Conservation (phyloP, 495 filamentous ascomycete genomes). For the Tuber brumale region DNA sequence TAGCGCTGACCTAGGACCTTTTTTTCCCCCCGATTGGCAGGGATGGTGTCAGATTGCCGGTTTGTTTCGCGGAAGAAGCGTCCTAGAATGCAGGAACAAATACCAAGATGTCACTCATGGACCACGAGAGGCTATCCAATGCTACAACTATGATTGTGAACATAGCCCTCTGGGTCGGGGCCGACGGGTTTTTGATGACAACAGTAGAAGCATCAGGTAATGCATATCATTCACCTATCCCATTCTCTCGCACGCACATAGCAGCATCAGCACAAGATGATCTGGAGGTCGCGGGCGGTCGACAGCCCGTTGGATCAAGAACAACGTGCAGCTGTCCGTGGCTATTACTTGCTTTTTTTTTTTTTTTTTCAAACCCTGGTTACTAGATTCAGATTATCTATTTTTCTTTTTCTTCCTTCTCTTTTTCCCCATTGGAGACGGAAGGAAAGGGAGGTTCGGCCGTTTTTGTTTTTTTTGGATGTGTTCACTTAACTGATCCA, state of each 20-base stretch:
- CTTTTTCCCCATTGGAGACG: neutral
- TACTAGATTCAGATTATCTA: slow-evolving; percentile 22
- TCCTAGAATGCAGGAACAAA: slow-evolving; percentile 28
- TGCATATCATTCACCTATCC: neutral
- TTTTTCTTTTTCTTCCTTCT: slow-evolving; percentile 30
- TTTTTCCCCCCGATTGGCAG: slow-evolving; percentile 10
- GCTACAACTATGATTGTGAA: slow-evolving; percentile 11
- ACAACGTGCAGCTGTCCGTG: slow-evolving; percentile 29
- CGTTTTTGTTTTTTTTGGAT: neutral
- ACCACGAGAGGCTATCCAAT: slow-evolving; percentile 8
- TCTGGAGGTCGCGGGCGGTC: slow-evolving; percentile 4
- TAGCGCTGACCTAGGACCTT: slow-evolving; percentile 26
- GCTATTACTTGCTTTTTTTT: slow-evolving; percentile 25
- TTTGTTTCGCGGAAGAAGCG: slow-evolving; percentile 32
- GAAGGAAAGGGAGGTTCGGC: neutral
- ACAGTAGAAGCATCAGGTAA: slow-evolving; percentile 23
- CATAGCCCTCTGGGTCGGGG: slow-evolving; percentile 10
- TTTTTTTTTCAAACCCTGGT: slow-evolving; percentile 4
- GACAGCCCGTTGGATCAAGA: slow-evolving; percentile 26
- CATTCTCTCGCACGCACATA: neutral
- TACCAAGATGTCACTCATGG: slow-evolving; percentile 17
- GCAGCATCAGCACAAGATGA: slow-evolving; percentile 11
- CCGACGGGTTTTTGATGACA: slow-evolving; percentile 1
- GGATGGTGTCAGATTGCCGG: slow-evolving; percentile 38
- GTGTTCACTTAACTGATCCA: slow-evolving; percentile 30